Evolutionary conservation across 129 eudicot species (phyloP), one percentile per base, ranked within the genome.

Genomic region (Chrysanthemum lavandulifolium): DNA sequence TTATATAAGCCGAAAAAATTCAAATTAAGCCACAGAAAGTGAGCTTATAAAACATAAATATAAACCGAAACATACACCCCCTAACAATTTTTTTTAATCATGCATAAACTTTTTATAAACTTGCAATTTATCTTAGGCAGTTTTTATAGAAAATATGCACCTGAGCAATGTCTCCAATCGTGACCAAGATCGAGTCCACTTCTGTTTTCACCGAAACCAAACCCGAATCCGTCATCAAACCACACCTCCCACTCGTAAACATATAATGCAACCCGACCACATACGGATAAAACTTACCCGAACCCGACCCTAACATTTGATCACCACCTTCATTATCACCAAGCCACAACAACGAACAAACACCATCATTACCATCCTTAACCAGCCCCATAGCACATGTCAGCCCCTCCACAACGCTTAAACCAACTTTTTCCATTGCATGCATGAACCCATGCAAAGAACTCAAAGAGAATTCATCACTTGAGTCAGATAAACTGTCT

Each of bases 141-240:
- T 31, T 31, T 25, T 31, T 31, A 31, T 3, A 31, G 36, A 31
- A 18, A 43, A 21, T 50, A 15, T 53, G 47, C 47, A 91, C 97
- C 97, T 86, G 94, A 78, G 96, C 91, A 71, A 92, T 86, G 81
- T 92, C 97, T 52, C 97, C 97, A 29, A 92, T 71, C 2, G 96
- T 92, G 13, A 92, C 89, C 79, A 92, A 72, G 1, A 89, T 82
- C 5, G 97, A 92, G 33, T 87, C 96, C 76, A 67, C 74, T 82
- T 67, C 74, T 11, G 86, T 72, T 64, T 83, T 65, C 14, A 89
- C 84, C 3, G 71, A 58, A 55, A 86, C 91, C 83, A 75, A 73
- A 75, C 94, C 96, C 76, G 93, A 65, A 81, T 91, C 93, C 83
- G 91, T 21, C 69, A 81, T 33, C 81, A 89, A 45, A 0, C 79